A percentile compares a stretch with the other conserved stretches of the same genome.
phyloP scores from a whole-genome alignment of 345 rosid genomes.

The Rhizophora mangle region DNA sequence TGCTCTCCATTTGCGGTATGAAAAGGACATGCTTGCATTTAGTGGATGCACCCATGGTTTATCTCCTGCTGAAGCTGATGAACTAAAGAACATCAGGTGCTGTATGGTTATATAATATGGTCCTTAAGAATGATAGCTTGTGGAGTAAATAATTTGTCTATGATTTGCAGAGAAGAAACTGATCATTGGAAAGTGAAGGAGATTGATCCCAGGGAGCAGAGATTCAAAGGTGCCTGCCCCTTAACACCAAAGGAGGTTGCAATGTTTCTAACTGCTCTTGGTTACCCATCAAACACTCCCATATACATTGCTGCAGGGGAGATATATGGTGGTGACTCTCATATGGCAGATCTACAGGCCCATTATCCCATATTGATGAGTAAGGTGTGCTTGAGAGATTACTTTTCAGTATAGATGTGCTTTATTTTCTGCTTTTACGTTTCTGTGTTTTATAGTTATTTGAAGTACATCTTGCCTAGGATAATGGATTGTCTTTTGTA shows the following conservation, averaged over 20 bases:
- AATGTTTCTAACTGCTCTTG: slow-evolving; percentile 71
- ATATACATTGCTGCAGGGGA: slow-evolving; percentile 91
- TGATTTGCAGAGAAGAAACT: slow-evolving; percentile 56
- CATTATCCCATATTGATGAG: slow-evolving; percentile 68
- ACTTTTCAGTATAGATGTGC: slow-evolving; percentile 2
- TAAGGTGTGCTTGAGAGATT: slow-evolving; percentile 46
- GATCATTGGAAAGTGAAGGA: slow-evolving; percentile 83
- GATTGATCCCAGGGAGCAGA: slow-evolving; percentile 71
- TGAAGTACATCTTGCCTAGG: not conserved
- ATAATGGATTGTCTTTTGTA: too few relatives aligned
- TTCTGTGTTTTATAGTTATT: not conserved
- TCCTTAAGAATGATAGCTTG: not conserved
- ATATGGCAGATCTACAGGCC: slow-evolving; percentile 52
- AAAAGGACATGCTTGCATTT: slow-evolving; percentile 91
- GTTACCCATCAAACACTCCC: slow-evolving; percentile 69
- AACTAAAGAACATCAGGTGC: slow-evolving; percentile 72
- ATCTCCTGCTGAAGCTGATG: slow-evolving; percentile 71
- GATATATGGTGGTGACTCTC: slow-evolving; percentile 81
- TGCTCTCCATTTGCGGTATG: slow-evolving; percentile 75
- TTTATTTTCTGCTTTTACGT: not conserved
- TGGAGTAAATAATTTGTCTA: slow-evolving; percentile 26
- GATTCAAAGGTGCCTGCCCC: slow-evolving; percentile 80
- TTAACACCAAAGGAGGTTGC: slow-evolving; percentile 87
- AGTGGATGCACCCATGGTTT: slow-evolving; percentile 84
- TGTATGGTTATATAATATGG: not conserved